Evolutionary conservation across 176 grass and related monocot genomes (phyloP).

Genomic region (Hordeum vulgare): MorexV3_pseudomolecules_assembly NC_058520.1:511975506-511976005

Average conservation of each 20-base stretch:
- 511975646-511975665: neutral
- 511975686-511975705: neutral
- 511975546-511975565: conserved; percentile 1
- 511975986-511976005: no score
- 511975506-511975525: neutral
- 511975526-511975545: neutral
- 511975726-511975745: neutral
- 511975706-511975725: neutral
- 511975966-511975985: no score
- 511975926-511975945: no score
- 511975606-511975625: neutral
- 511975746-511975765: neutral
- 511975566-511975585: neutral
- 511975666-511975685: conserved; percentile 1
- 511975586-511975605: neutral
- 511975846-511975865: neutral
- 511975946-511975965: no score
- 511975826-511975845: neutral
- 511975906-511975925: no score
- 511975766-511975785: neutral
- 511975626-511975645: neutral
- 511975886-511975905: neutral
- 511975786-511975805: neutral
- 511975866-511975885: neutral
- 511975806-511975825: conserved; percentile 1